Evolutionary conservation across 108 stramenopile species (phyloP).

Genomic region (Skeletonema marinoi): DNA sequence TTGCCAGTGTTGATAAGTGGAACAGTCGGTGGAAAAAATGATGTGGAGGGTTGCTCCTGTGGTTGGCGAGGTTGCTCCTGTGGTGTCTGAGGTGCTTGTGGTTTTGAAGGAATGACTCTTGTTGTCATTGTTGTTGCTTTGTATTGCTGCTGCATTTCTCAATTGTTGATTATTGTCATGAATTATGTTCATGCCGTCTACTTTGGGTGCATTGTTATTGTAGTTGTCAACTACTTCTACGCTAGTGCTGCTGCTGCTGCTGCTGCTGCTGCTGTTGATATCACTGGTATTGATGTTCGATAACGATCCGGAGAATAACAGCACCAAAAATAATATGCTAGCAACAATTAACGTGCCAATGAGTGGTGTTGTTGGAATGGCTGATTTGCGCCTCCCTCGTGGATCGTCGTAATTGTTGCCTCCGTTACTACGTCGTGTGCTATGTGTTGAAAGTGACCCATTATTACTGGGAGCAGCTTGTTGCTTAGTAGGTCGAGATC

Average conservation of each 20-base stretch:
- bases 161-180: not conserved
- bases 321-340: not conserved
- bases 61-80: conserved; percentile 13
- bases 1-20: conserved; percentile 82
- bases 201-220: too few species aligned
- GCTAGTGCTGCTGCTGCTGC: not conserved
- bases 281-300: not conserved
- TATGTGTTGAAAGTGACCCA: too few species aligned
- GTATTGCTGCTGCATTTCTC: not conserved
- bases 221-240: not conserved
- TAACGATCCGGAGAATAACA: not conserved
- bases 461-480: too few species aligned
- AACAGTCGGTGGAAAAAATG: conserved; percentile 58
- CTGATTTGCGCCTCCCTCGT: not conserved
- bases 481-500: too few species aligned
- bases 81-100: not conserved
- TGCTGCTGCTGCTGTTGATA: not conserved
- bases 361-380: not conserved
- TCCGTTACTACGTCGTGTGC: too few species aligned
- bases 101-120: not conserved
- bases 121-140: not conserved
- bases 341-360: not conserved
- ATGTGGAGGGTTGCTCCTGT: conserved; percentile 45
- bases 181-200: too few species aligned
- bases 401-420: too few species aligned